These are phyloP conservation scores for Laguncularia racemosa DNA, from an alignment of 345 rosid species.

Conservation along the genomic window DNA sequence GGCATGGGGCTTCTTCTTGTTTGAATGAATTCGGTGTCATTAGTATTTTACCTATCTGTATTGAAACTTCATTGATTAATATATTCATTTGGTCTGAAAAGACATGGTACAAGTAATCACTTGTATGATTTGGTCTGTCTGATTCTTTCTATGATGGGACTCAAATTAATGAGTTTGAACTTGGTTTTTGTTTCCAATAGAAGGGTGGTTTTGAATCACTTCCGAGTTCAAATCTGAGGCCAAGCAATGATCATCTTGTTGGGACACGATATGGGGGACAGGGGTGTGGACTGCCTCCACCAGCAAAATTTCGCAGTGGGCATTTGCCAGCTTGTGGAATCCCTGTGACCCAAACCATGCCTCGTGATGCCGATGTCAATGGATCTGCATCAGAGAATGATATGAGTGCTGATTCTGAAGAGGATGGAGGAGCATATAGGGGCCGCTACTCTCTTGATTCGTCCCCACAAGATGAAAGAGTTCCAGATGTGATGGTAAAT, in stretches of 20 bases:
- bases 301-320: conserved; percentile 53
- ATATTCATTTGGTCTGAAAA: no score
- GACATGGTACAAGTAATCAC: no score
- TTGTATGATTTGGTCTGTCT: no score
- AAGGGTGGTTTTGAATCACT: conserved; percentile 20
- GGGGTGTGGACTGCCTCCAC: conserved; percentile 47
- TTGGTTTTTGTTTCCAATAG: conserved; percentile 11
- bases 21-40: no score
- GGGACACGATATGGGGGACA: conserved; percentile 21
- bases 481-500: conserved; percentile 23
- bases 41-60: no score
- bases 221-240: conserved; percentile 28
- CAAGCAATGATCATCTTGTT: conserved; percentile 24
- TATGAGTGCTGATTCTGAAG: conserved; percentile 54
- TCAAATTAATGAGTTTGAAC: not conserved
- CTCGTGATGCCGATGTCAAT: conserved; percentile 25
- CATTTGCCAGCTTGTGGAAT: conserved; percentile 45
- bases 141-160: not conserved
- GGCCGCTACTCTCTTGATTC: conserved; percentile 52
- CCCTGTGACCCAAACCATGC: conserved; percentile 35
- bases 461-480: conserved; percentile 53
- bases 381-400: conserved; percentile 61
- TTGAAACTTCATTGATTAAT: no score
- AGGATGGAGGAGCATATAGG: conserved; percentile 28
- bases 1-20: no score